phyloP scores from a whole-genome alignment of 164 flowering plant genomes.

The Magnolia officinalis region DNA sequence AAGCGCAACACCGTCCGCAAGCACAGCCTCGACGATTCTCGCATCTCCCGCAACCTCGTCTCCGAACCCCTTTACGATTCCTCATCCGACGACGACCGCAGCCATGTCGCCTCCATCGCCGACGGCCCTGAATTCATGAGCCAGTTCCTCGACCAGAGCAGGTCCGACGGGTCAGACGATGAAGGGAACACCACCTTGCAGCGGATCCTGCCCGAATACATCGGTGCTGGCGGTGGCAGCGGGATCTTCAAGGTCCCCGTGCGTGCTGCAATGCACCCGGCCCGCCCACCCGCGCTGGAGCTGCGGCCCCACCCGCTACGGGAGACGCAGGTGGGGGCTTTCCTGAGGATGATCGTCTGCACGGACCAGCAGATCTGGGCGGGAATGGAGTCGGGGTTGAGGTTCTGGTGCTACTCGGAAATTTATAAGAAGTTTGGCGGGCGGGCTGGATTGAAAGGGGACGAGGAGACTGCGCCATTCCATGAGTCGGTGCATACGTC shows the following conservation, averaged over 20 bases:
- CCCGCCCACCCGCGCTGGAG: slow-evolving; percentile 78
- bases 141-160: slow-evolving; percentile 13
- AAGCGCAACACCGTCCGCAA: slow-evolving; percentile 42
- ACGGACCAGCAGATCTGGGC: slow-evolving; percentile 88
- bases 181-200: slow-evolving; percentile 3
- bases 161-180: slow-evolving; percentile 13
- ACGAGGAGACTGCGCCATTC: slow-evolving; percentile 85
- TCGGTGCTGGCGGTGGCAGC: slow-evolving; percentile 55
- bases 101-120: slow-evolving; percentile 14
- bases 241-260: slow-evolving; percentile 67
- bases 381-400: slow-evolving; percentile 67
- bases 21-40: slow-evolving; percentile 71
- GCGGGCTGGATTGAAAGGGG: slow-evolving; percentile 47
- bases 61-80: slow-evolving; percentile 15
- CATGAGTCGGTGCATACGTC: slow-evolving; percentile 53
- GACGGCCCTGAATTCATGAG: slow-evolving; percentile 9
- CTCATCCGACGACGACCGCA: slow-evolving; percentile 42
- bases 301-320: slow-evolving; percentile 85
- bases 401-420: slow-evolving; percentile 49
- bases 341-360: slow-evolving; percentile 63
- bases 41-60: slow-evolving; percentile 25
- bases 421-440: slow-evolving; percentile 17
- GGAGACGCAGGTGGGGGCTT: slow-evolving; percentile 82
- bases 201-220: slow-evolving; percentile 57
- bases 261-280: slow-evolving; percentile 73